These are phyloP conservation scores for Russula sp. DNA, from an alignment of 768 basidiomycete species.

Conservation along the genomic window DNA sequence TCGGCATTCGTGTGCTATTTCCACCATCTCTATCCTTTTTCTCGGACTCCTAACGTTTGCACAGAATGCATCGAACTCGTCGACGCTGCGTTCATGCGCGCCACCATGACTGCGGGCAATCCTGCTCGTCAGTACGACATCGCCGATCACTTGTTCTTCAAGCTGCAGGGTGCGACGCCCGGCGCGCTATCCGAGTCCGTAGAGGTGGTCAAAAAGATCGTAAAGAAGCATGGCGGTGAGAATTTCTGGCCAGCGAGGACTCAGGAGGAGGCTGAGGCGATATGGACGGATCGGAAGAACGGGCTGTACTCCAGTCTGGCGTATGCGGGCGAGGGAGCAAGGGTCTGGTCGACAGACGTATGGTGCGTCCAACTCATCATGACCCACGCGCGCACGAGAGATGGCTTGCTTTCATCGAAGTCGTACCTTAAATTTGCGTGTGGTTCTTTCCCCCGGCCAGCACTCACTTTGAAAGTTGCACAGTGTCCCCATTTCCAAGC, in stretches of 20 bases:
- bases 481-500: constrained; percentile 60
- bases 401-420: background rate
- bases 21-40: background rate
- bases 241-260: constrained; percentile 63
- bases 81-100: constrained; percentile 66
- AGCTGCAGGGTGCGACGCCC: constrained; percentile 71
- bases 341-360: constrained; percentile 73
- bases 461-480: background rate
- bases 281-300: constrained; percentile 78
- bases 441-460: too few species aligned
- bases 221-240: constrained; percentile 62
- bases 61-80: constrained; percentile 83
- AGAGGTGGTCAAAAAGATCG: constrained; percentile 53
- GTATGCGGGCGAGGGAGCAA: constrained; percentile 49
- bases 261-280: constrained; percentile 59
- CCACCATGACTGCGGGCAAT: constrained; percentile 55
- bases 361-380: constrained; percentile 45
- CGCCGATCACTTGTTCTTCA: constrained; percentile 76
- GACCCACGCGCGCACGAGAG: background rate
- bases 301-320: constrained; percentile 57
- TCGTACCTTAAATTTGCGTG: background rate
- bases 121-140: constrained; percentile 34
- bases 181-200: constrained; percentile 61
- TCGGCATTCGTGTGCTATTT: constrained; percentile 62
- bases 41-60: too few species aligned